These are phyloP conservation scores for Mortierella sp. DNA, from an alignment of 371 early-diverging fungal genomes.

Conservation along the genomic window DNA sequence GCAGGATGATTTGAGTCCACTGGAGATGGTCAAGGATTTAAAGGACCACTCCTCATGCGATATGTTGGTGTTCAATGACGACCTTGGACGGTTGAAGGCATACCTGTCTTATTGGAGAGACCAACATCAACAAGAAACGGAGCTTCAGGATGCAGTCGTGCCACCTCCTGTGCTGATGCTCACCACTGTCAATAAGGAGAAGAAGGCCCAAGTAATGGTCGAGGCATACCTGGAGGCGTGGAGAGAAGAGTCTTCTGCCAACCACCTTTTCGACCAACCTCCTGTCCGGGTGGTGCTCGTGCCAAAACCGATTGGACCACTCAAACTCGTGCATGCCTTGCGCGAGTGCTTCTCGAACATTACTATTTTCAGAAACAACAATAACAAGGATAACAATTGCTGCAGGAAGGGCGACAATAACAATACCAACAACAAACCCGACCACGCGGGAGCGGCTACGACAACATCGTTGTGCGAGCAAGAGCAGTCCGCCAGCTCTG, in stretches of 20 bases:
- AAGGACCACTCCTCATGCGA: constrained; percentile 30
- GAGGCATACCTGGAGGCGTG: constrained; percentile 22
- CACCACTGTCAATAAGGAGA: constrained; percentile 19
- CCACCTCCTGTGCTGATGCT: constrained; percentile 38
- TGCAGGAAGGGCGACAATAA: not conserved
- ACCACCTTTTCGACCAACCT: not conserved
- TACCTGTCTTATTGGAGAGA: constrained; percentile 31
- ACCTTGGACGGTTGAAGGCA: constrained; percentile 25
- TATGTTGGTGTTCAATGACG: constrained; percentile 37
- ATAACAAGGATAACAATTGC: not conserved
- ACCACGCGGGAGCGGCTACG: not conserved
- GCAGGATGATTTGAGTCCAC: constrained; percentile 27
- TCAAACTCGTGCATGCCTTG: constrained; percentile 34
- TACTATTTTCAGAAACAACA: not conserved
- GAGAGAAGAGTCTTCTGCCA: not conserved
- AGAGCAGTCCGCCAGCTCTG: not conserved
- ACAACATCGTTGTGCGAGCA: not conserved
- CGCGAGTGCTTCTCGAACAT: constrained; percentile 22
- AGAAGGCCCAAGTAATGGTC: constrained; percentile 28
- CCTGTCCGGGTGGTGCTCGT: constrained; percentile 31
- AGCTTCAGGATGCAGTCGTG: not conserved
- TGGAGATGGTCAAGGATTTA: constrained; percentile 33
- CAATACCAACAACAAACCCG: not conserved
- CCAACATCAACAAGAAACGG: not conserved
- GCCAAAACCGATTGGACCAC: constrained; percentile 41